Evolutionary conservation across 2,329 filamentous ascomycete species (phyloP).

Genomic region (Fusarium avenaceum): DNA sequence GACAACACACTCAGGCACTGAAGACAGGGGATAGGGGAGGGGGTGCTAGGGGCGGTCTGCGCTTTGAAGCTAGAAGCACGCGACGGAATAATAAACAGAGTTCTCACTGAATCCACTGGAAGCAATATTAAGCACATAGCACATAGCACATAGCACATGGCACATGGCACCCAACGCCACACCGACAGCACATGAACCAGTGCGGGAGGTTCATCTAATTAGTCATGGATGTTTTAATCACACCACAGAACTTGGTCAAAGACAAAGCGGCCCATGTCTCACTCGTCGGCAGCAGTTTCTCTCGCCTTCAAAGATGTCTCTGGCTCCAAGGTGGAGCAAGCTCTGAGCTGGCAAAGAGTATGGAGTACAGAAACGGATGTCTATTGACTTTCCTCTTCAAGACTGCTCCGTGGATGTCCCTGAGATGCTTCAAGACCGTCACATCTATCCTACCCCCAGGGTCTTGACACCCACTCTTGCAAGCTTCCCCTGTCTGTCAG

Average conservation of each 20-base stretch:
- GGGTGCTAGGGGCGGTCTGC: slow-evolving; percentile 1
- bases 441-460: not conserved
- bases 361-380: not conserved
- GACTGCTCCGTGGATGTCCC: slow-evolving; percentile 19
- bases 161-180: slow-evolving; percentile 24
- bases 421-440: slow-evolving; percentile 7
- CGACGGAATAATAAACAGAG: slow-evolving; percentile 21
- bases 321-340: not conserved
- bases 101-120: slow-evolving; percentile 9
- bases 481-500: slow-evolving; percentile 17
- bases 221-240: too few species aligned
- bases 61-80: not conserved
- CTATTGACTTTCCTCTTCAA: slow-evolving; percentile 27
- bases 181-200: slow-evolving; percentile 21
- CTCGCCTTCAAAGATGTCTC: not conserved
- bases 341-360: slow-evolving; percentile 12
- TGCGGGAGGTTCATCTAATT: not conserved
- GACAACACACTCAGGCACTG: slow-evolving; percentile 1
- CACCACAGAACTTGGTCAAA: slow-evolving; percentile 1
- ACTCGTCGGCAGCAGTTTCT: not conserved
- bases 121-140: slow-evolving; percentile 8
- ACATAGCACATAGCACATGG: slow-evolving; percentile 1
- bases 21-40: slow-evolving; percentile 1
- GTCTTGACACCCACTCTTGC: slow-evolving; percentile 3
- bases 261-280: not conserved